phyloP scores from a whole-genome alignment of 257 asterid genomes.

The Paraleonurus japonicus region DNA sequence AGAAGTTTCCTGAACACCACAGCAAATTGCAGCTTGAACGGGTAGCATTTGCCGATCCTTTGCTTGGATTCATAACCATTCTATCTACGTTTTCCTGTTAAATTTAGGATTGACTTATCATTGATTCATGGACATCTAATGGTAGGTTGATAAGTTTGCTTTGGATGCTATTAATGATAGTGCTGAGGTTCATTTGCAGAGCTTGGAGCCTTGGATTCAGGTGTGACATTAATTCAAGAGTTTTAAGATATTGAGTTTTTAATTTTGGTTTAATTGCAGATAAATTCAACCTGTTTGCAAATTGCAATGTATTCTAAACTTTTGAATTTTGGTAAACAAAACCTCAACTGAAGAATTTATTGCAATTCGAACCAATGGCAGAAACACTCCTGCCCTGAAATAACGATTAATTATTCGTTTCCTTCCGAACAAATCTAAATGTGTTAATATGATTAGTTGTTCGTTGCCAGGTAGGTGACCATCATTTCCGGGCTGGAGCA shows the following conservation, averaged over 20 bases:
- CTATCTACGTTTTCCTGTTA: slow-evolving; percentile 8
- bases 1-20: slow-evolving; percentile 97
- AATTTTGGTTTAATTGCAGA: neutral
- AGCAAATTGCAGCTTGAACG: slow-evolving; percentile 96
- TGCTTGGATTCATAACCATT: slow-evolving; percentile 9
- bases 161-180: slow-evolving; percentile 81
- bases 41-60: slow-evolving; percentile 43
- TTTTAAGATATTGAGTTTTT: neutral
- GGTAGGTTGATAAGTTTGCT: slow-evolving; percentile 88
- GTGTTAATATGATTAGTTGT: neutral
- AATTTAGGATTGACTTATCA: slow-evolving; percentile 13
- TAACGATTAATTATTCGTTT: too few relatives aligned
- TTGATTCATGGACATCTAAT: slow-evolving; percentile 23
- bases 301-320: neutral
- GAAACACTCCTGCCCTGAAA: neutral
- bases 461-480: neutral
- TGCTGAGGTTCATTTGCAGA: slow-evolving; percentile 86
- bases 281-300: too few relatives aligned
- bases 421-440: neutral
- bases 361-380: neutral
- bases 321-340: neutral
- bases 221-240: slow-evolving; percentile 30
- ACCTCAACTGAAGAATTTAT: neutral
- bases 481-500: neutral
- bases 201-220: slow-evolving; percentile 98